Conservation (phyloP, 75 land plant genomes). For the Azolla pinnata region DNA sequence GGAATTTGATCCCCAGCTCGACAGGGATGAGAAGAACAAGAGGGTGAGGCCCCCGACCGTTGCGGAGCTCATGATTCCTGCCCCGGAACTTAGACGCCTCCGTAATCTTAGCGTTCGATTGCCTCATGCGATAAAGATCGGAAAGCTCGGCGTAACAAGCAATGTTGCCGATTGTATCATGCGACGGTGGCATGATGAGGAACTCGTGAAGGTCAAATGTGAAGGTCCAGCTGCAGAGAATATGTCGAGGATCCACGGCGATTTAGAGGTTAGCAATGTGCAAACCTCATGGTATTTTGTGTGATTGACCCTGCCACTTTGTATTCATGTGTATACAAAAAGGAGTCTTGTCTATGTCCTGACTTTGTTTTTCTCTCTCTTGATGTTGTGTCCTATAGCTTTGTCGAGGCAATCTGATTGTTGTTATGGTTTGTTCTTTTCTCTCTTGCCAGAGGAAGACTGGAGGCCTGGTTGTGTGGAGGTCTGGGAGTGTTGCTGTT, state of each 20-base stretch:
- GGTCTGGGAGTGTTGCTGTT: slow-evolving; percentile 77
- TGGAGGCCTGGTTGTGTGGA: slow-evolving; percentile 87
- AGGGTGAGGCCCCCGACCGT: slow-evolving; percentile 7
- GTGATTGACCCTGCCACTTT: too few species aligned
- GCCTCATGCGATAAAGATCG: slow-evolving; percentile 53
- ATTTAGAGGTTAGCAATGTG: slow-evolving; percentile 52
- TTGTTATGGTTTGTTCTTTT: too few species aligned
- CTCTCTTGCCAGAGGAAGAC: slow-evolving; percentile 74
- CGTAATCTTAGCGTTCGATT: slow-evolving; percentile 41
- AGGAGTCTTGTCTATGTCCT: too few species aligned
- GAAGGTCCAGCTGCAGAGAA: slow-evolving; percentile 54
- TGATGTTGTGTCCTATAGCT: too few species aligned
- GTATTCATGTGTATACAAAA: too few species aligned
- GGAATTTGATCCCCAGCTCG: slow-evolving; percentile 8
- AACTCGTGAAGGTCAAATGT: slow-evolving; percentile 62
- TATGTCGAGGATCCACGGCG: slow-evolving; percentile 63
- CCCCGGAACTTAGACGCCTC: slow-evolving; percentile 51
- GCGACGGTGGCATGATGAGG: slow-evolving; percentile 53
- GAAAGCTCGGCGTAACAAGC: slow-evolving; percentile 49
- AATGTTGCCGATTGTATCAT: slow-evolving; percentile 48
- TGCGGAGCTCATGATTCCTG: slow-evolving; percentile 64
- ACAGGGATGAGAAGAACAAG: background rate
- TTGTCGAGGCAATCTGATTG: too few species aligned
- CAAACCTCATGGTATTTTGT: too few species aligned
- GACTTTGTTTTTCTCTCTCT: too few species aligned